Percentiles rank a stretch among this genome's conserved stretches.
phyloP scores from a whole-genome alignment of 2,329 filamentous ascomycete genomes.

The Fusarium vanettenii region DNA sequence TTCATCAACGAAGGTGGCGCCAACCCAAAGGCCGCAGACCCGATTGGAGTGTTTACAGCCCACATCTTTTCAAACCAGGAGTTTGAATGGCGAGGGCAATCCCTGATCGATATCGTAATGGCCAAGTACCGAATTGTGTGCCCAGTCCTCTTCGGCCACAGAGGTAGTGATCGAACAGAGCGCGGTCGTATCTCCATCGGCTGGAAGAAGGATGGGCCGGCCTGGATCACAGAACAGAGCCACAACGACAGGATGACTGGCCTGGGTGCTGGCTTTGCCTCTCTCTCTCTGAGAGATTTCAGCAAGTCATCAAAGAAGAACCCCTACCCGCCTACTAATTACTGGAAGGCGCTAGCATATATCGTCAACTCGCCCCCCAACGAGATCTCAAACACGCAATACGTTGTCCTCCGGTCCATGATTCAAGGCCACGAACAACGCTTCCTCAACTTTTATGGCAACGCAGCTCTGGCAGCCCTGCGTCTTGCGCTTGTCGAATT shows the following conservation, averaged over 20 bases:
- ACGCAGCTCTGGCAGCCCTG: slow-evolving; percentile 77
- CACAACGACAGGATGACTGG: slow-evolving; percentile 88
- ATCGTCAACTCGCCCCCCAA: slow-evolving; percentile 79
- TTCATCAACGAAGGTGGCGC: slow-evolving; percentile 75
- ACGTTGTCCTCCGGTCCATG: slow-evolving; percentile 76
- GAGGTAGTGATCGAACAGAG: slow-evolving; percentile 79
- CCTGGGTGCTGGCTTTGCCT: slow-evolving; percentile 84
- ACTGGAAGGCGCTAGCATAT: slow-evolving; percentile 82
- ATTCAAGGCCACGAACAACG: slow-evolving; percentile 78
- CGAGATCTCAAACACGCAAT: slow-evolving; percentile 79
- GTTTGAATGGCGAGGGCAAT: slow-evolving; percentile 74
- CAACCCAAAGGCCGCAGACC: slow-evolving; percentile 75
- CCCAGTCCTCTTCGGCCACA: slow-evolving; percentile 86
- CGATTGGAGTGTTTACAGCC: slow-evolving; percentile 81
- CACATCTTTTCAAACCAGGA: slow-evolving; percentile 78
- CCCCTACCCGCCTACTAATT: slow-evolving; percentile 81
- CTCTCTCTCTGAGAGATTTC: slow-evolving; percentile 86
- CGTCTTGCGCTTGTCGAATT: slow-evolving; percentile 79
- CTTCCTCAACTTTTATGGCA: slow-evolving; percentile 85
- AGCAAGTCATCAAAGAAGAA: slow-evolving; percentile 74
- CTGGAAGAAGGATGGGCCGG: slow-evolving; percentile 73
- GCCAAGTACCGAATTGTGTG: slow-evolving; percentile 85
- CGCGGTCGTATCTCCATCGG: slow-evolving; percentile 76
- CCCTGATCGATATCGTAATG: slow-evolving; percentile 85
- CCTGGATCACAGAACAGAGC: slow-evolving; percentile 74